A percentile compares a stretch with the other conserved stretches of the same genome.
phyloP scores from a whole-genome alignment of 345 rosid genomes.

The Odontarrhena argentea region DNA sequence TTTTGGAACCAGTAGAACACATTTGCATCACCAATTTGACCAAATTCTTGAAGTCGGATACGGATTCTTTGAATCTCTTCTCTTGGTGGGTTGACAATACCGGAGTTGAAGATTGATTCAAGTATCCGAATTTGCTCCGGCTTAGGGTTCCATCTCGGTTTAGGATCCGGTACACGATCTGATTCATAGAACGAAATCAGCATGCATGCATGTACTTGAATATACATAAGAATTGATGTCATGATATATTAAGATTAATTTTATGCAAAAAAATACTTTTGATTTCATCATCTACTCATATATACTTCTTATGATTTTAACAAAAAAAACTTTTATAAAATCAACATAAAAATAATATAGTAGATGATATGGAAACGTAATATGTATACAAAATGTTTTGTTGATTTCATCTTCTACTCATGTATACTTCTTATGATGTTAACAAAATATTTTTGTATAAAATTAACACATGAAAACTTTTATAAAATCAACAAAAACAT shows the following conservation, averaged over 20 bases:
- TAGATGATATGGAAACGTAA: too few species aligned
- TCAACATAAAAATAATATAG: too few species aligned
- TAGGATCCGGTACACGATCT: slow-evolving; percentile 89
- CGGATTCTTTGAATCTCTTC: slow-evolving; percentile 88
- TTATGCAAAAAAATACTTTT: background rate
- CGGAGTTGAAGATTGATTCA: slow-evolving; percentile 91
- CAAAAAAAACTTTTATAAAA: background rate
- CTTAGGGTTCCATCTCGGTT: slow-evolving; percentile 98
- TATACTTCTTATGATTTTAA: background rate
- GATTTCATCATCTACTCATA: background rate
- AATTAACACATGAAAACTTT: background rate
- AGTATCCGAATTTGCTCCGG: slow-evolving; percentile 93
- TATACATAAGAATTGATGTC: background rate
- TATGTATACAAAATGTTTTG: too few species aligned
- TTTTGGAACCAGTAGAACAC: slow-evolving; percentile 98
- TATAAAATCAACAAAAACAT: too few species aligned
- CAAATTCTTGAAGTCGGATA: slow-evolving; percentile 76
- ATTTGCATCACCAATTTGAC: slow-evolving; percentile 92
- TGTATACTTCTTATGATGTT: background rate
- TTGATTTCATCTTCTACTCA: background rate
- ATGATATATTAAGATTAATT: background rate
- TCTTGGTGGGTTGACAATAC: slow-evolving; percentile 91
- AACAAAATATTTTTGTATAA: background rate
- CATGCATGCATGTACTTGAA: slow-evolving; percentile 38
- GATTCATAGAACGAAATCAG: slow-evolving; percentile 39